Base-by-base conservation (phyloP, 305 asterid species). In the Plantago lanceolata region DNA sequence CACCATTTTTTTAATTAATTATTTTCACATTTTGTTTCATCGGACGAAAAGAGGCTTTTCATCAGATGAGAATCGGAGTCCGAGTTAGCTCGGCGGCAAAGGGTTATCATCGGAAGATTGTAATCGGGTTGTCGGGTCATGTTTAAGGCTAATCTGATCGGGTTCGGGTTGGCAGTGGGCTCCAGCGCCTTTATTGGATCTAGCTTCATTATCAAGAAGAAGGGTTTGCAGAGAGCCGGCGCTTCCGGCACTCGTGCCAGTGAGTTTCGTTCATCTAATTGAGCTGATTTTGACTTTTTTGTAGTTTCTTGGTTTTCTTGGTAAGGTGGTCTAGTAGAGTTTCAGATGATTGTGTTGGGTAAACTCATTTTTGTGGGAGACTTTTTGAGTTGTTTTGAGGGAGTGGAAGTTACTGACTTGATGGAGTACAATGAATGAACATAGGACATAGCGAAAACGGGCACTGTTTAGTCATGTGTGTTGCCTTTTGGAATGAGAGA, bases 141-240 rank as follows among this genome's bases (percentile, higher is more conserved):
- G 95, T 78, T 71, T 72, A 66, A 64, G 37, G 26, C 81, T 37
- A 82, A 86, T 74, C 64, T 67, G 65, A 75, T 75, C 37, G 95
- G 87, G 59, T 80, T 80, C 51, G 78, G 79, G 47, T 71, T 84
- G 73, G 89, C 90, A 21, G 77, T 82, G 57, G 88, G 79, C 48
- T 86, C 94, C 11, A 84, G 86, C 54, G 76, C 71, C 4, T 86
- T 83, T 69, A 84, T 84, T 59, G 94, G 94, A 53, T 83, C 86
- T 50, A 84, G 94, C 67, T 84, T 82, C 82, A 86, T 86, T 70
- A 83, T 86, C 82, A 83, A 83, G 85, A 86, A 86, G 75, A 84
- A 86, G 79, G 94, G 88, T 45, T 82, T 86, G 61, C 90, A 72
- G 79, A 75, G 69, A 57, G 90, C 90, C 8, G 78, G 76, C 4